Base-by-base conservation (phyloP, 1,284 basidiomycete species). In the Trichosporon sp. region DNA sequence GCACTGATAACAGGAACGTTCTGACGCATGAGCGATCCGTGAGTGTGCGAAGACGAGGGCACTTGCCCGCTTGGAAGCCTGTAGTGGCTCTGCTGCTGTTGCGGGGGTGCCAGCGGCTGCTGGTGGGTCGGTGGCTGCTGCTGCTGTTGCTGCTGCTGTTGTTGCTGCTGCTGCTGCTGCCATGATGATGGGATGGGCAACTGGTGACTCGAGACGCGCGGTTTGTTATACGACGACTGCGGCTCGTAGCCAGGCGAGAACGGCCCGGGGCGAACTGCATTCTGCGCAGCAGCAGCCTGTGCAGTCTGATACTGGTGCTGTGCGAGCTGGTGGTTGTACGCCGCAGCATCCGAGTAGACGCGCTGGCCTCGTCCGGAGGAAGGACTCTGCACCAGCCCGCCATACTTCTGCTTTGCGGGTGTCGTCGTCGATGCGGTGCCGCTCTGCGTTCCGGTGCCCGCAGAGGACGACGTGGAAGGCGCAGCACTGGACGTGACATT, bases 241-340 rank as follows among this genome's bases (percentile, higher is more conserved):
- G 67, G 46, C 16, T 76, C 73, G 65, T 76, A 77, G 2, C 68
- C 70, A 3, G 72, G 68, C 4, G 70, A 69, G 67, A 75, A 78
- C 8, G 76, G 75, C 11, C 69, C 71, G 23, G 65, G 76, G 14
- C 70, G 68, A 5, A 70, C 64, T 1, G 67, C 71, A 31, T 68
- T 71, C 56, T 71, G 70, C 4, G 65, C 65, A 70, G 73, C 71
- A 40, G 56, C 65, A 8, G 81, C 78, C 66, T 92, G 91, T 3
- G 91, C 89, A 6, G 90, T 94, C 78, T 92, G 94, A 19, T 88
- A 89, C 80, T 98, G 95, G 74, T 98, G 95, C 77, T 95, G 92
- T 2, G 88, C 89, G 54, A 96, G 85, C 74, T 95, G 95, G 70
- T 96, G 93, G 71, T 94, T 94, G 82, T 98, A 98, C 1, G 90